These are phyloP conservation scores for Stachybotrys chartarum DNA, from an alignment of 2,329 filamentous ascomycete genomes.

Conservation along the genomic window DNA sequence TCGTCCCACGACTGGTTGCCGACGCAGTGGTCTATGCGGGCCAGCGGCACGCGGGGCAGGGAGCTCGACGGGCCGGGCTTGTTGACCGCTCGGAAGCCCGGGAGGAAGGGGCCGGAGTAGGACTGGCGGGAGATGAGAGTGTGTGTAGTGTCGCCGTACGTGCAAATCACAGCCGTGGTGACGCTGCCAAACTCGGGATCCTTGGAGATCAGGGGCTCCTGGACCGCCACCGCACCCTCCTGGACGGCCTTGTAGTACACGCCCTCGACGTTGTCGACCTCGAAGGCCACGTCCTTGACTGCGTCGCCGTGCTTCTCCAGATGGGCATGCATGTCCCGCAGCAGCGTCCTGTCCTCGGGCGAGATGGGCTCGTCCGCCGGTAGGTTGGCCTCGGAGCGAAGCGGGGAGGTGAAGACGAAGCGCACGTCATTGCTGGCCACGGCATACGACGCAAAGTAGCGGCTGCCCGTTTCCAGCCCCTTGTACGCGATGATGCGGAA, in stretches of 20 bases:
- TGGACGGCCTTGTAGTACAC: constrained; percentile 70
- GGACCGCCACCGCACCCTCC: constrained; percentile 55
- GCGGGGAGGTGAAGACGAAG: constrained; percentile 78
- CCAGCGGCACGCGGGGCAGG: constrained; percentile 60
- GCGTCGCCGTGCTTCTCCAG: constrained; percentile 85
- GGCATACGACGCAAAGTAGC: constrained; percentile 77
- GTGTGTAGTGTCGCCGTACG: constrained; percentile 93
- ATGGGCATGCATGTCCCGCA: constrained; percentile 74
- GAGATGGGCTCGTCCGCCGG: constrained; percentile 54
- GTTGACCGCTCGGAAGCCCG: constrained; percentile 62
- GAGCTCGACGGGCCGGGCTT: constrained; percentile 26
- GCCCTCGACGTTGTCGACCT: constrained; percentile 80
- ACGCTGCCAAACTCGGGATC: constrained; percentile 61
- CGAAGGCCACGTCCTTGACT: constrained; percentile 92
- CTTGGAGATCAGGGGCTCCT: constrained; percentile 44
- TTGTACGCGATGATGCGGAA: constrained; percentile 77
- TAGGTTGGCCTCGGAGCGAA: constrained; percentile 54
- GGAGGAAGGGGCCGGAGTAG: constrained; percentile 75
- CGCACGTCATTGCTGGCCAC: constrained; percentile 68
- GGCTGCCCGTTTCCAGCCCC: constrained; percentile 81
- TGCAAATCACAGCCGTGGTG: constrained; percentile 72
- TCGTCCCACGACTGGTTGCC: constrained; percentile 95
- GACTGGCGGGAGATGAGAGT: constrained; percentile 69
- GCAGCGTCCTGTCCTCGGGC: constrained; percentile 53
- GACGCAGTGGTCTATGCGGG: constrained; percentile 89